Percentiles rank a stretch among this genome's conserved stretches.
phyloP scores from a whole-genome alignment of 2,329 filamentous ascomycete species.

The Pseudogymnoascus sp. region DNA sequence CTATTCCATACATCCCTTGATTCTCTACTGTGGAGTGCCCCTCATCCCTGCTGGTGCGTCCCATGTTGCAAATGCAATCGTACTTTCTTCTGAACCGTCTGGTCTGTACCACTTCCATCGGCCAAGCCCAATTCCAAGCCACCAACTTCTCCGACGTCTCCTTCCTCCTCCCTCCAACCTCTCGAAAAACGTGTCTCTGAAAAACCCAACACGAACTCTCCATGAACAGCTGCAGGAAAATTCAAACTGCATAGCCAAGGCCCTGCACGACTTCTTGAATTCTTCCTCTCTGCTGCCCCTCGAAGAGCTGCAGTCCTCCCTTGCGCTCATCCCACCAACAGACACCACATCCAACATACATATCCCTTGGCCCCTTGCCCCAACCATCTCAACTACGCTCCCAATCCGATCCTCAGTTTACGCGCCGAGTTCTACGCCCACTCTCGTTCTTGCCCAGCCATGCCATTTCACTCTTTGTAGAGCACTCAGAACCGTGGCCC shows the following conservation, averaged over 20 bases:
- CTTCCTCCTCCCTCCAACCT: not conserved
- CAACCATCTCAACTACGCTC: not conserved
- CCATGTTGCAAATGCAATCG: conserved; percentile 9
- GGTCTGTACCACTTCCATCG: conserved; percentile 3
- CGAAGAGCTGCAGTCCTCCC: conserved; percentile 2
- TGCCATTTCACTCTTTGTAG: conserved; percentile 5
- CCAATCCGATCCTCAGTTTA: conserved; percentile 6
- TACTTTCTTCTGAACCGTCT: conserved; percentile 2
- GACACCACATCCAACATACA: conserved; percentile 7
- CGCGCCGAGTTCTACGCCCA: conserved; percentile 1
- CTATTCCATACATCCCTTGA: conserved; percentile 3
- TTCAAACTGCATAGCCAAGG: not conserved
- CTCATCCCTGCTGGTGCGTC: conserved; percentile 7
- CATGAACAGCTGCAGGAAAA: conserved; percentile 2
- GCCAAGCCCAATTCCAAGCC: conserved; percentile 6
- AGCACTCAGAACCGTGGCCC: not conserved
- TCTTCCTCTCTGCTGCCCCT: not conserved
- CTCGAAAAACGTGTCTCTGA: not conserved
- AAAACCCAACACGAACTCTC: conserved; percentile 4
- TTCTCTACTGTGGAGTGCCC: conserved; percentile 1
- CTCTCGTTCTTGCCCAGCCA: conserved; percentile 3
- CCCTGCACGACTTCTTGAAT: not conserved
- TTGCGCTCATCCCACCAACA: not conserved
- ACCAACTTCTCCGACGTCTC: conserved; percentile 4
- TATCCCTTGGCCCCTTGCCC: not conserved